Percentiles rank a stretch among this genome's conserved stretches.
Evolutionary conservation across 2,329 filamentous ascomycete genomes (phyloP).

Genomic region (Massarina eburnea): DNA sequence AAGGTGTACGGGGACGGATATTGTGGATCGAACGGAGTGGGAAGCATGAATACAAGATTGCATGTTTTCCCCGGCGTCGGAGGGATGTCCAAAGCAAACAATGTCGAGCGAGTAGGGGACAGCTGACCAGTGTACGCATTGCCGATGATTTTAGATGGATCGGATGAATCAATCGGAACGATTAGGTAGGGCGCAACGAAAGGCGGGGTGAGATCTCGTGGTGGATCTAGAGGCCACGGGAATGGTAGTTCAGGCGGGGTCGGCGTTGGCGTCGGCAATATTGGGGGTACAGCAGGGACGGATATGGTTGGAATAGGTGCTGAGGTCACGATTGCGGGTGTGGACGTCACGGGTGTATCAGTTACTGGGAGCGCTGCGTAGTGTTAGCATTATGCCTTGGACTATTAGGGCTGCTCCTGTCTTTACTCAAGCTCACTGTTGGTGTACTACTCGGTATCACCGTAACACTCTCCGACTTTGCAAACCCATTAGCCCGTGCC

Average conservation of each 20-base stretch:
- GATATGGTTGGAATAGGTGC: conserved; percentile 1
- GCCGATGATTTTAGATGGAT: conserved; percentile 45
- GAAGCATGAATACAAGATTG: conserved; percentile 52
- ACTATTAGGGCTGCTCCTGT: conserved; percentile 1
- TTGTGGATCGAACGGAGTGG: conserved; percentile 36
- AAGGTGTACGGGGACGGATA: conserved; percentile 37
- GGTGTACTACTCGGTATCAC: conserved; percentile 10
- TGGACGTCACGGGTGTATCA: conserved; percentile 6
- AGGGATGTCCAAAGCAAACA: conserved; percentile 54
- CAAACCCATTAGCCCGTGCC: conserved; percentile 29
- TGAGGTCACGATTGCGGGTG: conserved; percentile 12
- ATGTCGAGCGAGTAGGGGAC: conserved; percentile 38
- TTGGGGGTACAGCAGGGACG: conserved; percentile 13
- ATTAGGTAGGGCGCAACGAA: conserved; percentile 45
- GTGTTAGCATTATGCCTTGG: conserved; percentile 1
- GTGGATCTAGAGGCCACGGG: conserved; percentile 17
- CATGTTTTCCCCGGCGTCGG: conserved; percentile 46
- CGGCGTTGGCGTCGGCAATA: conserved; percentile 3
- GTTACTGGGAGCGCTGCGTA: conserved; percentile 4
- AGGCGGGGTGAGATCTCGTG: conserved; percentile 30
- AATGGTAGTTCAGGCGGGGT: conserved; percentile 6
- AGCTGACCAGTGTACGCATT: conserved; percentile 45
- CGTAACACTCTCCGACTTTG: conserved; percentile 20
- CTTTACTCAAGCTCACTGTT: conserved; percentile 16
- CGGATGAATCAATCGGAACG: conserved; percentile 36